Conservation (phyloP, 306 rosid species). For the Cicer arietinum region DNA sequence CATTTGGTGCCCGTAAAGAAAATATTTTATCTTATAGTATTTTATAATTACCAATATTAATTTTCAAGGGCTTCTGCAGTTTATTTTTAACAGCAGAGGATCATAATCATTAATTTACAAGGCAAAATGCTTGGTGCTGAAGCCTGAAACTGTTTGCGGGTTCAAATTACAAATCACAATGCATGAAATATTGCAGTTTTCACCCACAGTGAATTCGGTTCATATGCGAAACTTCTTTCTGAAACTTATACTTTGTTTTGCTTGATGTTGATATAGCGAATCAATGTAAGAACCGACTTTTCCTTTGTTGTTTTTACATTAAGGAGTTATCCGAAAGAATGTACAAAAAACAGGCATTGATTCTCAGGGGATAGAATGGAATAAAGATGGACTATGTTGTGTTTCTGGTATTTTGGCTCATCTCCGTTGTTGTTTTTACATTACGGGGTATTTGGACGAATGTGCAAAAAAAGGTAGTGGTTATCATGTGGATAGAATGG, state of each 20-base stretch:
- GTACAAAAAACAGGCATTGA: no score
- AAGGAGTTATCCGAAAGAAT: no score
- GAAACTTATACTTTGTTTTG: not conserved
- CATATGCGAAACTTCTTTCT: not conserved
- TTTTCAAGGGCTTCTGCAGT: not conserved
- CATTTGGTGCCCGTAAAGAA: not conserved
- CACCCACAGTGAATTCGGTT: not conserved
- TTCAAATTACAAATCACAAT: not conserved
- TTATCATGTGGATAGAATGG: not conserved
- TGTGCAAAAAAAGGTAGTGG: not conserved
- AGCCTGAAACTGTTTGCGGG: not conserved
- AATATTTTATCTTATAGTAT: not conserved
- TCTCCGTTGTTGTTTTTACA: no score
- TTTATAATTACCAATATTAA: not conserved
- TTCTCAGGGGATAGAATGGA: no score
- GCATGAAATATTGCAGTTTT: not conserved
- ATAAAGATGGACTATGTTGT: no score
- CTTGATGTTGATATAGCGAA: not conserved
- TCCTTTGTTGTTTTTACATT: no score
- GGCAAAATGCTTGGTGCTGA: not conserved
- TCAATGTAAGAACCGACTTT: no score
- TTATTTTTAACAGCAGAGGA: constrained; percentile 1
- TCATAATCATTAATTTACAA: not conserved
- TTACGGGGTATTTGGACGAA: no score
- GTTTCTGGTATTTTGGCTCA: no score